Evolutionary conservation across 83 land plant genomes (phyloP).

Genomic region (Picea engelmannii): DNA sequence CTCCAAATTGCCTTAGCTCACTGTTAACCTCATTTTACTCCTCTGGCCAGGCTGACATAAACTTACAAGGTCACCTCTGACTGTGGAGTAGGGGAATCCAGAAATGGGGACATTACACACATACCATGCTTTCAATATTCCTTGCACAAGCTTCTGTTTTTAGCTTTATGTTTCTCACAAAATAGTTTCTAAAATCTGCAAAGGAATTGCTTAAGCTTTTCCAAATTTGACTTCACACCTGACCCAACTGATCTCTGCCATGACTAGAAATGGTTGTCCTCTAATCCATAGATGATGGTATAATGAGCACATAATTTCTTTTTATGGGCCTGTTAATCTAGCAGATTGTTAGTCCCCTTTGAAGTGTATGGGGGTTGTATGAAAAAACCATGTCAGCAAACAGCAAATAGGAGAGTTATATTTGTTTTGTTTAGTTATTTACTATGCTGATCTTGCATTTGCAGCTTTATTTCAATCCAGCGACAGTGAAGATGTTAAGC

Average conservation of each 20-base stretch:
- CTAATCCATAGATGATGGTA: too few species aligned
- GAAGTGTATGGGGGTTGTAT: background rate
- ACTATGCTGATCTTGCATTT: conserved; percentile 2
- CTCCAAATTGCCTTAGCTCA: too few species aligned
- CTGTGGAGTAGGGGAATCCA: too few species aligned
- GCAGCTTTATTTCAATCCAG: conserved; percentile 98
- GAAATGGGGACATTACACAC: too few species aligned
- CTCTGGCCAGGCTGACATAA: too few species aligned
- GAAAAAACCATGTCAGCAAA: background rate
- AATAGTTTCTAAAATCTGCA: background rate
- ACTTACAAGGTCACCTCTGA: too few species aligned
- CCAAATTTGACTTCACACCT: background rate
- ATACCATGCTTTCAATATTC: background rate
- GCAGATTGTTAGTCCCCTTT: too few species aligned
- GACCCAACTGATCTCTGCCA: background rate
- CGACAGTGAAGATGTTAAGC: conserved; percentile 98
- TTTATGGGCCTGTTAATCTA: too few species aligned
- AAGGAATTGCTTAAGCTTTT: background rate
- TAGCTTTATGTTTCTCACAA: background rate
- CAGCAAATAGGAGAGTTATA: background rate
- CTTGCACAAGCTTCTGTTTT: background rate
- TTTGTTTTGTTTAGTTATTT: background rate
- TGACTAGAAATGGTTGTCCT: background rate
- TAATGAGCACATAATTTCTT: too few species aligned
- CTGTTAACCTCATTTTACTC: too few species aligned